phyloP scores from a whole-genome alignment of 2,329 filamentous ascomycete species.

The Ramularia endophylla region DNA sequence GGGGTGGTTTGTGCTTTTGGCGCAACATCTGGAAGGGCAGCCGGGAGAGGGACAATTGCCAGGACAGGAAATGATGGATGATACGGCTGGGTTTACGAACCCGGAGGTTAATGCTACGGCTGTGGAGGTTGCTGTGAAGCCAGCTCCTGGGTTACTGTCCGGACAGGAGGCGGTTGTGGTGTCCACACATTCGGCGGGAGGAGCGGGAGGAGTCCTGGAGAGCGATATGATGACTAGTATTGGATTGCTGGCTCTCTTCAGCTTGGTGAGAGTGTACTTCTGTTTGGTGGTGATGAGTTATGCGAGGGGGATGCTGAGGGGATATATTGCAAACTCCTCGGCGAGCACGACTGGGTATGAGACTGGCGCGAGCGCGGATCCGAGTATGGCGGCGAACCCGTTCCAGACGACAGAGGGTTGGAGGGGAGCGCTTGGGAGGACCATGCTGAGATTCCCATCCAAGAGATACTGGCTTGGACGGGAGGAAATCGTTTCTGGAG shows the following conservation, averaged over 20 bases:
- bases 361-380: conserved; percentile 28
- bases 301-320: conserved; percentile 68
- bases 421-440: conserved; percentile 69
- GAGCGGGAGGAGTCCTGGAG: conserved; percentile 58
- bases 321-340: conserved; percentile 50
- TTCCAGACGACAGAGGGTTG: conserved; percentile 72
- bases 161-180: conserved; percentile 52
- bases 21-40: conserved; percentile 41
- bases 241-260: conserved; percentile 66
- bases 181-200: conserved; percentile 31
- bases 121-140: conserved; percentile 49
- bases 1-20: conserved; percentile 78
- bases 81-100: conserved; percentile 59
- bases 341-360: conserved; percentile 5
- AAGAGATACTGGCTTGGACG: conserved; percentile 74
- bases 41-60: conserved; percentile 27
- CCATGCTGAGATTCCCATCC: conserved; percentile 65
- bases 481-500: conserved; percentile 37
- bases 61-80: conserved; percentile 45
- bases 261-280: conserved; percentile 74
- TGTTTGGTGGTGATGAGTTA: conserved; percentile 77
- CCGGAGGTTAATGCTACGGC: conserved; percentile 53
- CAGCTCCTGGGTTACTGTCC: conserved; percentile 38
- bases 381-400: conserved; percentile 53
- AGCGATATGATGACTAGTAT: conserved; percentile 69